phyloP scores from a whole-genome alignment of 2,329 filamentous ascomycete genomes.

The Aspergillus pseudoterreus region DNA sequence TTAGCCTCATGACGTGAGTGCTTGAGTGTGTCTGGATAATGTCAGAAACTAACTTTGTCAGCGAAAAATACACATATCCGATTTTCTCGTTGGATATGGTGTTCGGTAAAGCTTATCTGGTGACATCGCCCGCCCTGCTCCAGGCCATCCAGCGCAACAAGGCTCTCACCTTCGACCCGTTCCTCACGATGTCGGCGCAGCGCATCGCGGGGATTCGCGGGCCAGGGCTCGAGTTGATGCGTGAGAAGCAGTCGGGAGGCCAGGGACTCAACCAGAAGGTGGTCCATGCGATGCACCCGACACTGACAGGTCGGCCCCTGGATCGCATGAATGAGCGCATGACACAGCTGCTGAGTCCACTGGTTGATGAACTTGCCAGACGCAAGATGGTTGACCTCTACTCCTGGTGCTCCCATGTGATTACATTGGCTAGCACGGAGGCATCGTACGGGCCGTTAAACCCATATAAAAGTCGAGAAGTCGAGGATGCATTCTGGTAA shows the following conservation, averaged over 20 bases:
- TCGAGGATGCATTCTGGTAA: slow-evolving; percentile 9
- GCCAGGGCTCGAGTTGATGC: slow-evolving; percentile 16
- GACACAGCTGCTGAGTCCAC: slow-evolving; percentile 10
- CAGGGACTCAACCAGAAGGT: slow-evolving; percentile 13
- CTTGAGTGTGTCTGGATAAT: neutral
- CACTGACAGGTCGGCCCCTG: slow-evolving; percentile 18
- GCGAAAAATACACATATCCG: slow-evolving; percentile 13
- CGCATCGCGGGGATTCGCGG: slow-evolving; percentile 18
- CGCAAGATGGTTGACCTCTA: slow-evolving; percentile 19
- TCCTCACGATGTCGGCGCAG: slow-evolving; percentile 15
- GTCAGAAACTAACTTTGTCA: slow-evolving; percentile 6
- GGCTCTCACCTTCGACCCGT: slow-evolving; percentile 21
- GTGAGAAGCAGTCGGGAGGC: slow-evolving; percentile 17
- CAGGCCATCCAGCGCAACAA: slow-evolving; percentile 21
- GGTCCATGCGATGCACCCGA: slow-evolving; percentile 22
- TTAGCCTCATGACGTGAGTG: slow-evolving; percentile 14
- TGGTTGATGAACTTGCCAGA: slow-evolving; percentile 16
- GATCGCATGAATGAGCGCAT: slow-evolving; percentile 26
- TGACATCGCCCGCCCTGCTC: slow-evolving; percentile 23
- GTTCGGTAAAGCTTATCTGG: slow-evolving; percentile 22
- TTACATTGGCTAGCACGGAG: slow-evolving; percentile 26
- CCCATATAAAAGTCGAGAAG: slow-evolving; percentile 19
- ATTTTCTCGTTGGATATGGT: slow-evolving; percentile 24
- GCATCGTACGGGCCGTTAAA: slow-evolving; percentile 27
- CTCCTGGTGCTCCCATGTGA: slow-evolving; percentile 23